Percentiles rank a stretch among this genome's conserved stretches.
Evolutionary conservation across 257 asterid species (phyloP).

Genomic region (Penstemon newberryi): DNA sequence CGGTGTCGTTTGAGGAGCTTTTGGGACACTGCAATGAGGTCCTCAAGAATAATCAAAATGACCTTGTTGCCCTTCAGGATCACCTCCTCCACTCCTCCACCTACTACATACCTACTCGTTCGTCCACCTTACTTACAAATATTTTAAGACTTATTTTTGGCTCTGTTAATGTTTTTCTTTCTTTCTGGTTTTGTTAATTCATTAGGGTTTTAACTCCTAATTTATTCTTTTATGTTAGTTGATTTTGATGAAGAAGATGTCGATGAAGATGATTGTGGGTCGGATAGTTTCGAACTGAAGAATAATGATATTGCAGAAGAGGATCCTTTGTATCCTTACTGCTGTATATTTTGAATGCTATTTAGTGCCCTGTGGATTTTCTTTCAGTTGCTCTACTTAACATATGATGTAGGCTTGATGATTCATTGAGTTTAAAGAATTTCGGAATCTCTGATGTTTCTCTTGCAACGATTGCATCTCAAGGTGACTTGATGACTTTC

Average conservation of each 20-base stretch:
- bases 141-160: background rate
- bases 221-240: constrained; percentile 25
- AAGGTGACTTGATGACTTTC: constrained; percentile 46
- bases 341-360: background rate
- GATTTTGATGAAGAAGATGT: constrained; percentile 56
- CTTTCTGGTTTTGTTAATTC: background rate
- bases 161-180: background rate
- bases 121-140: constrained; percentile 19
- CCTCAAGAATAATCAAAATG: constrained; percentile 62
- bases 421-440: constrained; percentile 62
- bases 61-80: constrained; percentile 54
- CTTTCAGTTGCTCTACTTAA: constrained; percentile 41
- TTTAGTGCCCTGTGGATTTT: background rate
- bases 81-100: constrained; percentile 46
- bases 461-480: constrained; percentile 86
- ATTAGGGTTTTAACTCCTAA: background rate
- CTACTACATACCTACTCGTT: constrained; percentile 41
- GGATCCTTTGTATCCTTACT: constrained; percentile 65
- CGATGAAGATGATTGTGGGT: constrained; percentile 39
- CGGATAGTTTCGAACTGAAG: constrained; percentile 36
- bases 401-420: constrained; percentile 59
- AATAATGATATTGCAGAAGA: constrained; percentile 40
- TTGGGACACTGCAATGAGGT: constrained; percentile 88
- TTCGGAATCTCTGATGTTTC: constrained; percentile 84
- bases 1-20: constrained; percentile 96